phyloP scores from a whole-genome alignment of 78 protist species.

The Chrysochromulina parva region DNA sequence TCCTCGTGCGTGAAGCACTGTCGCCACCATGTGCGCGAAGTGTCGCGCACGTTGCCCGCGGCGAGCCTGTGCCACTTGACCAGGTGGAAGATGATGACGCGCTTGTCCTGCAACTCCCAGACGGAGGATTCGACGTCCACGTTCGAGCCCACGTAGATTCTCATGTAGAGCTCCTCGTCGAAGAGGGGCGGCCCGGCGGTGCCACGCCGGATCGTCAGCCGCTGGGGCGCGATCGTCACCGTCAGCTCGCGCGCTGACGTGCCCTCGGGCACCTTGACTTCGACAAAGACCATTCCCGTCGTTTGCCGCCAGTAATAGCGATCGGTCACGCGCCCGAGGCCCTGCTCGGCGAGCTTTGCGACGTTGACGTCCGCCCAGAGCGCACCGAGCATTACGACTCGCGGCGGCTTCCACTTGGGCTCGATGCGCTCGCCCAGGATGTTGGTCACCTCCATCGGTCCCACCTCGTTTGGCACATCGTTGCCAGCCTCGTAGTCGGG shows the following conservation, averaged over 20 bases:
- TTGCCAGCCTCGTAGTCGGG: constrained; percentile 25
- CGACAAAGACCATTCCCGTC: neutral
- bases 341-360: neutral
- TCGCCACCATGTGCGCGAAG: constrained; percentile 22
- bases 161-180: constrained; percentile 7
- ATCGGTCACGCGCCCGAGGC: neutral
- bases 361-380: neutral
- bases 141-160: constrained; percentile 2
- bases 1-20: neutral
- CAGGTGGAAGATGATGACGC: neutral
- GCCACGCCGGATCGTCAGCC: neutral
- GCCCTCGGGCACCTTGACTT: constrained; percentile 4
- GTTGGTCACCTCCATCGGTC: neutral
- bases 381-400: neutral
- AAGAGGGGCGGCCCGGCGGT: neutral
- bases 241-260: neutral
- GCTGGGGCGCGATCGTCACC: neutral
- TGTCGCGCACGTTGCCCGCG: constrained; percentile 13
- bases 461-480: neutral
- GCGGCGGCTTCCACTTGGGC: neutral
- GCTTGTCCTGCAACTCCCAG: constrained; percentile 19
- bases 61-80: constrained; percentile 10
- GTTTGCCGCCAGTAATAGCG: neutral
- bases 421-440: neutral
- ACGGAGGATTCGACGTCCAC: neutral